phyloP scores from a whole-genome alignment of 768 basidiomycete species.

The Mycena chlorophos region DNA sequence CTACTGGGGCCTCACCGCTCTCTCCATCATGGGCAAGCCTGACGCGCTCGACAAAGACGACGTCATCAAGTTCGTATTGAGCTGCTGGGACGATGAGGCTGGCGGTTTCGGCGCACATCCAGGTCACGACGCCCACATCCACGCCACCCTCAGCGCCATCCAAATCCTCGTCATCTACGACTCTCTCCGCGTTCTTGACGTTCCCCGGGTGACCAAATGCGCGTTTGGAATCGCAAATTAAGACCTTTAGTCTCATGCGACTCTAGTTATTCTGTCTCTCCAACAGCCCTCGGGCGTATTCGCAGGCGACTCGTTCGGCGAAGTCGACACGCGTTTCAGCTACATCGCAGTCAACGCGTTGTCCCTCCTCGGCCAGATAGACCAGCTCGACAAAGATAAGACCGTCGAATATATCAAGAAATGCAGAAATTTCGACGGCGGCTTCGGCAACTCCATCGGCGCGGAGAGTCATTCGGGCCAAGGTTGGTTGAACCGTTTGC shows the following conservation, averaged over 20 bases:
- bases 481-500: conserved; percentile 47
- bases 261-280: conserved; percentile 75
- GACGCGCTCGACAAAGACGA: conserved; percentile 82
- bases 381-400: conserved; percentile 64
- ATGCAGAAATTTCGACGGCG: conserved; percentile 95
- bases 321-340: conserved; percentile 86
- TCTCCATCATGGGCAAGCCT: conserved; percentile 74
- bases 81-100: conserved; percentile 92
- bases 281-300: conserved; percentile 88
- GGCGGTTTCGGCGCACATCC: conserved; percentile 75
- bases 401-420: conserved; percentile 70
- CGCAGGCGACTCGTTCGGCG: conserved; percentile 89
- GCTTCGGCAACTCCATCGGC: conserved; percentile 80
- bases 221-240: conserved; percentile 29
- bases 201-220: conserved; percentile 76
- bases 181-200: conserved; percentile 70
- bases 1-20: conserved; percentile 93
- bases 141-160: conserved; percentile 85
- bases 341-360: conserved; percentile 86
- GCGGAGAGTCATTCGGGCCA: conserved; percentile 93
- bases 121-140: conserved; percentile 87
- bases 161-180: conserved; percentile 89
- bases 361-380: conserved; percentile 75
- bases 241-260: not conserved
- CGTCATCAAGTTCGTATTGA: conserved; percentile 87